Evolutionary conservation across 257 asterid species (phyloP), one percentile per base, ranked within the genome.

Genomic region (Jacaranda mimosifolia): DNA sequence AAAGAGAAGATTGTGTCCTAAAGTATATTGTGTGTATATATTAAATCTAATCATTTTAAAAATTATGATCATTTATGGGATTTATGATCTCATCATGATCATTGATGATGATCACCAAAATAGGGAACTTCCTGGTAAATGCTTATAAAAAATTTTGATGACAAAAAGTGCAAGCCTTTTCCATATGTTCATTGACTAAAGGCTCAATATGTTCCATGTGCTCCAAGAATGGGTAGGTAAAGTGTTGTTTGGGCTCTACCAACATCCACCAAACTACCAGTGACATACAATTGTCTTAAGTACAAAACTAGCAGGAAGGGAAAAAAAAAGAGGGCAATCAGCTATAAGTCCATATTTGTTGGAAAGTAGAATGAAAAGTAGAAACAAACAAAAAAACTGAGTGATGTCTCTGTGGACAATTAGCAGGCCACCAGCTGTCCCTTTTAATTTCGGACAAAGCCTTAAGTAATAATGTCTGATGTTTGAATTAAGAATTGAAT

Each of bases 221-320:
- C 11, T 10, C 4, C 3, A 70, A 26, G 49, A 52, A 38, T 49
- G 15, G 48, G 74, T 70, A 52, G 63, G 73, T 68, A 53, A 70
- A 70, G 35, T 70, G 63, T 52, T 51, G 63, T 32, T 51, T 32
- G 74, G n/a, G 74, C 49, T 64, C 52, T 64, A 64, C 66, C 66
- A 60, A 60, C 72, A 56, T 68, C 73, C 46, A 46, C 75, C 75
- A 52, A 32, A 51, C 48, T n/a, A 46, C 2, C 32, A 69, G n/a
- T 67, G 39, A 6, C 18, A 18, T 19, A 45, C 57, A 43, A 51
- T 21, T 66, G 56, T 66, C 39, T 43, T n/a, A 45, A 11, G 39
- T 66, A 68, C 59, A 68, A 68, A 67, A 7, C 5, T 19, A 32
- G 26, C 58, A 7, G 42, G 4, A n/a, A 40, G 9, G 49, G 35